Conservation (phyloP, 805 yeast genomes). For the Lipomyces spencermartinsiae region DNA sequence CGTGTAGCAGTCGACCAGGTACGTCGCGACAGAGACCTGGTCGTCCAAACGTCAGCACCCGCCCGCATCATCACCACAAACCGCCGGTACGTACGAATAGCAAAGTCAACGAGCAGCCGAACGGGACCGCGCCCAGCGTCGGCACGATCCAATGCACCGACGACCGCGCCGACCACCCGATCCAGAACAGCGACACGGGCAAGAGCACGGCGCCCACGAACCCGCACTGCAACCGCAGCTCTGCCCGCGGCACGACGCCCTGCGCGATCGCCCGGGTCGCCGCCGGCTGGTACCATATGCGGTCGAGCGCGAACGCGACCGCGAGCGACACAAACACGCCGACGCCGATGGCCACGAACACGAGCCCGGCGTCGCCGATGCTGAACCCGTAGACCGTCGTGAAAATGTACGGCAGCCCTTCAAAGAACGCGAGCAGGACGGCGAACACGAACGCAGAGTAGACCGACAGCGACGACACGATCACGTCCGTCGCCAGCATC, state of each 20-base stretch:
- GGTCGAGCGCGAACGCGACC: conserved; percentile 31
- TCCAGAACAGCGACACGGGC: conserved; percentile 77
- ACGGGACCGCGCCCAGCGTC: conserved; percentile 67
- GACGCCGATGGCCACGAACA: conserved; percentile 67
- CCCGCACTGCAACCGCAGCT: conserved; percentile 48
- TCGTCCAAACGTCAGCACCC: too few species aligned
- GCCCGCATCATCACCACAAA: too few species aligned
- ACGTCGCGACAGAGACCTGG: conserved; percentile 67
- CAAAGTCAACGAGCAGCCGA: conserved; percentile 75
- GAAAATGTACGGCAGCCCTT: conserved; percentile 62
- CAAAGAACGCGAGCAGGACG: conserved; percentile 61
- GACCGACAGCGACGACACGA: conserved; percentile 62
- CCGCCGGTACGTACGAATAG: conserved; percentile 58
- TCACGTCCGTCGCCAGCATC: conserved; percentile 76
- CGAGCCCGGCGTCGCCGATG: conserved; percentile 60
- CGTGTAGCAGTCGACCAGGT: conserved; percentile 73
- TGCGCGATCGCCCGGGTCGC: not conserved
- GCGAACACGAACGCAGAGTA: conserved; percentile 62
- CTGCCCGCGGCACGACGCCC: conserved; percentile 45
- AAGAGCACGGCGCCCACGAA: conserved; percentile 70
- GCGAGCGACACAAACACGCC: conserved; percentile 50
- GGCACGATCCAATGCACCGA: conserved; percentile 80
- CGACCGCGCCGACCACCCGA: conserved; percentile 74
- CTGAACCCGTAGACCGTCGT: conserved; percentile 53
- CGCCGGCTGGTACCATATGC: conserved; percentile 20